Base-by-base conservation (phyloP, 2,329 filamentous ascomycete species). In the Colletotrichum salicis region DNA sequence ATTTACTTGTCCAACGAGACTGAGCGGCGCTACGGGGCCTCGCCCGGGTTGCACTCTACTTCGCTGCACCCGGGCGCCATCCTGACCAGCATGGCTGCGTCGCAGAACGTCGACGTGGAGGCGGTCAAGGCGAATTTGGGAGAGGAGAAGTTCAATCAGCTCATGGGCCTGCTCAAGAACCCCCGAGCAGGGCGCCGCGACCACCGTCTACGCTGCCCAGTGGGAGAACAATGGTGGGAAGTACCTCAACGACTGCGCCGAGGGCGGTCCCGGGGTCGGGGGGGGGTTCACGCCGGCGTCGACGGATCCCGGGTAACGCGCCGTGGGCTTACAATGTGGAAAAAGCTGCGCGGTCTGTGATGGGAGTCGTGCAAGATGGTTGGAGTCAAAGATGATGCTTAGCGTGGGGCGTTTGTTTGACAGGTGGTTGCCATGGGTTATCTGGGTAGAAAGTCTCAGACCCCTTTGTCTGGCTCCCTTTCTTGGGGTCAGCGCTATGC, bases 1-100 rank as follows among this genome's bases (percentile, higher is more conserved):
- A 81, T 88, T 27, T 86, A 83, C 74, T 83, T 85, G 58, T 83
- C 86, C 2, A 87, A 85, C 70, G 82, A 87, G 67, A 81, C 89
- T 13, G 86, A 89, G 48, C 80, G 86, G 0, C 81, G 80, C 0
- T 73, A 67, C 31, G 67, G 71, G 19, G 19, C 7, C 5, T 5
- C 12, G 19, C 37, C 35, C 7, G 58, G 67, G 0, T 52, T 73
- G 0, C 88, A 86, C 71, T 84, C 29, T 0, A 27, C 62, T 2
- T 65, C 59, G 1, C 35, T 72, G 1, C 65, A 72, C 12, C 72
- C 70, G 1, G 72, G 72, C 11, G 33, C 11, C 4, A 64, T 73
- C 41, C 12, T 64, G 45, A 74, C 65, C 5, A 41, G 37, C 33
- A 58, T 70, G 27, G 31, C 41, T 11, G 45, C 29, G 2, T 27